Evolutionary conservation across 495 filamentous ascomycete species (phyloP).

Genomic region (Cercophora sp.): DNA sequence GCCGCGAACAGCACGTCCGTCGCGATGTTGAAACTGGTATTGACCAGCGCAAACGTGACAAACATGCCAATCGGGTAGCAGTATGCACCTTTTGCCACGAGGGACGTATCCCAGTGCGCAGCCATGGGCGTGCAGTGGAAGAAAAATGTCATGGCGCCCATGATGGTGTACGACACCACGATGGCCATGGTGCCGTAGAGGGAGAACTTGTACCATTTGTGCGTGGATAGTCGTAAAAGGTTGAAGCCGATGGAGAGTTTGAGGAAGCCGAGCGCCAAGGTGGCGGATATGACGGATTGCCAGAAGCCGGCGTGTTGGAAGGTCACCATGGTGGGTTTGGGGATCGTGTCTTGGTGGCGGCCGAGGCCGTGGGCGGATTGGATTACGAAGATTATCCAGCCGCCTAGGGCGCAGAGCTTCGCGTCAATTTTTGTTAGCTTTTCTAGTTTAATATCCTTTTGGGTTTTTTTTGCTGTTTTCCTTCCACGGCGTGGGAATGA

Average conservation of each 20-base stretch:
- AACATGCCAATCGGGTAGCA: slow-evolving; percentile 2
- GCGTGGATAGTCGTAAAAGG: slow-evolving; percentile 17
- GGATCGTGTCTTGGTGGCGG: slow-evolving; percentile 27
- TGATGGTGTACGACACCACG: slow-evolving; percentile 25
- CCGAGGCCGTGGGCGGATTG: slow-evolving; percentile 37
- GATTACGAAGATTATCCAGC: slow-evolving; percentile 15
- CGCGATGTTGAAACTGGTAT: slow-evolving; percentile 6
- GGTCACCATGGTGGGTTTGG: slow-evolving; percentile 19
- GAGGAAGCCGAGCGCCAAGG: slow-evolving; percentile 32
- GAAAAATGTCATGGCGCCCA: slow-evolving; percentile 24
- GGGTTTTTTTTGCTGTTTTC: too few relatives aligned
- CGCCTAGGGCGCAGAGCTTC: background rate
- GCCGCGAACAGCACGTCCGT: slow-evolving; percentile 20
- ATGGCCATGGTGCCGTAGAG: slow-evolving; percentile 21
- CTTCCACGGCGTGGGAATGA: too few relatives aligned
- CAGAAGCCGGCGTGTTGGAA: slow-evolving; percentile 36
- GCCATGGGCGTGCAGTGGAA: slow-evolving; percentile 28
- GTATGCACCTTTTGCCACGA: background rate
- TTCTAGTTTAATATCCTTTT: too few relatives aligned
- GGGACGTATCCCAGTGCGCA: slow-evolving; percentile 1
- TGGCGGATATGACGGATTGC: slow-evolving; percentile 31
- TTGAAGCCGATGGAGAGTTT: slow-evolving; percentile 37
- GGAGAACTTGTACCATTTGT: slow-evolving; percentile 15
- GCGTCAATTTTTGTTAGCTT: background rate
- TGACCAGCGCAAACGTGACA: slow-evolving; percentile 7